phyloP scores from a whole-genome alignment of 495 filamentous ascomycete genomes.

The Cercophora sp. region DNA sequence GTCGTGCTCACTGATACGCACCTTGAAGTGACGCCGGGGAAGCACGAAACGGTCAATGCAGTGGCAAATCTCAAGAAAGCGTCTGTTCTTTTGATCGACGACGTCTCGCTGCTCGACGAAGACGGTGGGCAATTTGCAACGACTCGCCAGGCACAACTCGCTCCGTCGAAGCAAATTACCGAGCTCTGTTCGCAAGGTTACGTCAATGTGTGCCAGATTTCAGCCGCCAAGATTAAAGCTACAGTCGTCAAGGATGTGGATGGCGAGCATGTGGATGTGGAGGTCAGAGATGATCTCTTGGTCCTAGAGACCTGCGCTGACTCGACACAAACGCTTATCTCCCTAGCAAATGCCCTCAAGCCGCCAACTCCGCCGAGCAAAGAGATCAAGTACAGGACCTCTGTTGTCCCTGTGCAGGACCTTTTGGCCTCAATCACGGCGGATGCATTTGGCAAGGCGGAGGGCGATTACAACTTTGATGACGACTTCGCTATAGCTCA shows the following conservation, averaged over 20 bases:
- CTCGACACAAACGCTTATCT: slow-evolving; percentile 89
- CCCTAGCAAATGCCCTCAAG: slow-evolving; percentile 71
- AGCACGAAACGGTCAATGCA: slow-evolving; percentile 55
- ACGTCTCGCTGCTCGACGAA: slow-evolving; percentile 53
- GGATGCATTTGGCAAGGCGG: slow-evolving; percentile 65
- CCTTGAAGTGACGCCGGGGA: slow-evolving; percentile 58
- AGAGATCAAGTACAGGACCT: slow-evolving; percentile 79
- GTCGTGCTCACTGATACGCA: slow-evolving; percentile 74
- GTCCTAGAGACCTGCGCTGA: slow-evolving; percentile 95
- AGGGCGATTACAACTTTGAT: slow-evolving; percentile 55
- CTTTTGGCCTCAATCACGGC: slow-evolving; percentile 86
- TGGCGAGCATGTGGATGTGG: slow-evolving; percentile 66
- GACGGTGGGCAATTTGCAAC: slow-evolving; percentile 38
- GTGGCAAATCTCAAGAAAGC: slow-evolving; percentile 70
- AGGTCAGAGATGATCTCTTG: slow-evolving; percentile 77
- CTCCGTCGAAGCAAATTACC: slow-evolving; percentile 57
- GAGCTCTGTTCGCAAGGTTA: slow-evolving; percentile 69
- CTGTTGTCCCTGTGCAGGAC: slow-evolving; percentile 78
- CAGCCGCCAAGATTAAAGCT: slow-evolving; percentile 65
- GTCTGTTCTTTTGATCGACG: slow-evolving; percentile 78
- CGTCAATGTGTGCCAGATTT: slow-evolving; percentile 80
- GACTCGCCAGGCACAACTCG: slow-evolving; percentile 44
- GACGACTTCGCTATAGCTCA: slow-evolving; percentile 47
- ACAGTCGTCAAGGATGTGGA: slow-evolving; percentile 47
- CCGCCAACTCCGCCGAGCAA: slow-evolving; percentile 79